Base-by-base conservation (phyloP, 1,139 yeast genomes). In the Geotrichum europaeum region DNA sequence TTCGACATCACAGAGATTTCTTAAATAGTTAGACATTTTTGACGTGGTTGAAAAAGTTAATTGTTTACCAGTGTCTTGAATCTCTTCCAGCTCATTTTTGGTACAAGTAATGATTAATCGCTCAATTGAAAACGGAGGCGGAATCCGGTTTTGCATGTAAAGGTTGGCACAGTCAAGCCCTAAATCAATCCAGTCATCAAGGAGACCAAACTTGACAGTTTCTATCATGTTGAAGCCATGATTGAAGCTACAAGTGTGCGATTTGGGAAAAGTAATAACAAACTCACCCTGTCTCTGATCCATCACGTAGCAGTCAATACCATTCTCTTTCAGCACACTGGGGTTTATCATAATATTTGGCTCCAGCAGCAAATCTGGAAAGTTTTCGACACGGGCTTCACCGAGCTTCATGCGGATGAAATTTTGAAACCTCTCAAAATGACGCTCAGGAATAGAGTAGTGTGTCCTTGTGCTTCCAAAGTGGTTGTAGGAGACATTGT, bases 341-440 rank as follows among this genome's bases (percentile, higher is more conserved):
- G 96, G 96, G 3, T 91, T 84, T 4, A 89, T 71, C 67, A 89
- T 76, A 0, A 95, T 84, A 25, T 87, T 89, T 59, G 90, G 75
- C 70, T 90, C 96, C 71, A 89, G 94, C 58, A 91, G 74, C 65
- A 89, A 78, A 72, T 88, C 96, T 0, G 96, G 95, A 66, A 88
- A 96, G 66, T 83, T 82, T 53, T 81, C 79, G 67, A 89, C 86
- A 62, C 86, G 78, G 68, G 88, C 96, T 0, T 96, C 95, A 0
- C 91, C 87, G 24, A 72, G 30, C 45, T 43, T 32, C 20, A 28
- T 40, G 15, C 32, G 20, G 7, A 58, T n/a, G 9, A 67, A 52
- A n/a, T 54, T 32, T 28, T 60, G 66, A 68, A 84, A 87, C 65
- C 81, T 82, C 5, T 76, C 82, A 63, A 82, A 81, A 60, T 85